Evolutionary conservation across 331 rosid genomes (phyloP).

Genomic region (Acacia concinna): DNA sequence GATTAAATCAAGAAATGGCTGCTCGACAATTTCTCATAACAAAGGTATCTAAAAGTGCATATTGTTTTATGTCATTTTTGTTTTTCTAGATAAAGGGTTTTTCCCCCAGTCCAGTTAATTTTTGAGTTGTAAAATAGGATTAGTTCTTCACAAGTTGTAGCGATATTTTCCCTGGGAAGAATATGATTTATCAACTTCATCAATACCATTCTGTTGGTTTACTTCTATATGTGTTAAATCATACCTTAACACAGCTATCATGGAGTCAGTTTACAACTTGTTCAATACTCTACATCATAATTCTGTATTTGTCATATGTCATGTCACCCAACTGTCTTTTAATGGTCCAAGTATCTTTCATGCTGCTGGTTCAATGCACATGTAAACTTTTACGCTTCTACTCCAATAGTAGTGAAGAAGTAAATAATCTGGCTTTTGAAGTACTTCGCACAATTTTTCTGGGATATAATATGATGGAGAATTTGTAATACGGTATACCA

Average conservation of each 20-base stretch:
- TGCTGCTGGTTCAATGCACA: neutral
- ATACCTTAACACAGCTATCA: neutral
- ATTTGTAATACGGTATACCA: too few relatives aligned
- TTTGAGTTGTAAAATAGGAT: neutral
- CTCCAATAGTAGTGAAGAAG: neutral
- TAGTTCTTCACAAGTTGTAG: conserved; percentile 13
- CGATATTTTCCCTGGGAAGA: conserved; percentile 7
- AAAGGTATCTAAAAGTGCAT: conserved; percentile 50
- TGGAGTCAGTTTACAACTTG: conserved; percentile 1
- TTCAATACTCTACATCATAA: neutral
- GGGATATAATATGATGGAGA: neutral
- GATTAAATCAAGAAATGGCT: conserved; percentile 86
- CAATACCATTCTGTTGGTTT: neutral
- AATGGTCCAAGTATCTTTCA: neutral
- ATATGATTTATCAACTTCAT: neutral
- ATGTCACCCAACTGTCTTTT: conserved; percentile 11
- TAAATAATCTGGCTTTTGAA: conserved; percentile 2
- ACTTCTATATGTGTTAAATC: neutral
- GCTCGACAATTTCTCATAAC: conserved; percentile 73
- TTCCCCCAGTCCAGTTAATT: neutral
- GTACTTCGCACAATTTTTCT: neutral
- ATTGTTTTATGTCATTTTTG: neutral
- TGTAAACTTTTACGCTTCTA: neutral
- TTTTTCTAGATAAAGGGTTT: neutral
- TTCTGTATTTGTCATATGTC: neutral